phyloP scores from a whole-genome alignment of 2,329 filamentous ascomycete genomes.

The Verticillium longisporum region DNA sequence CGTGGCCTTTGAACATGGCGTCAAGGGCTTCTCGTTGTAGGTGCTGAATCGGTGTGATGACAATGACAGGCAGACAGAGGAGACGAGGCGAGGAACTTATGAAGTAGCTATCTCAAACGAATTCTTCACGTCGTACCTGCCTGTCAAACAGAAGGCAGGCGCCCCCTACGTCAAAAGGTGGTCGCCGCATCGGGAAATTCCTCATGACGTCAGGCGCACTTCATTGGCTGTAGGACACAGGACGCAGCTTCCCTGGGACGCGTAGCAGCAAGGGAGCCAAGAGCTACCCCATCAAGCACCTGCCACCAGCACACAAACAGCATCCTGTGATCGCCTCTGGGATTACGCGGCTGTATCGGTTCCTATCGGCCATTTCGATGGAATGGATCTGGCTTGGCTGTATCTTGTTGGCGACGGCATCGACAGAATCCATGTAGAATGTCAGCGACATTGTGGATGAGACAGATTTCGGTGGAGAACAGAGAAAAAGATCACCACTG shows the following conservation, averaged over 20 bases:
- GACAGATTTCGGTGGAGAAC: background rate
- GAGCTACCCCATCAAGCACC: no score
- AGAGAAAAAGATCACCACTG: background rate
- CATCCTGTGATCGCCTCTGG: background rate
- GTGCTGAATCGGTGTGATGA: background rate
- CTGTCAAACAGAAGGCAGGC: background rate
- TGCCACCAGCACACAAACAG: no score
- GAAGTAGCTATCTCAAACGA: no score
- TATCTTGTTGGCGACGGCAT: background rate
- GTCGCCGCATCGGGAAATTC: background rate
- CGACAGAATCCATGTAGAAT: background rate
- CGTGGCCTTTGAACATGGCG: conserved; percentile 7
- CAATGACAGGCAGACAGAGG: background rate
- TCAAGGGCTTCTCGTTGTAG: background rate
- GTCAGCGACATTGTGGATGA: background rate
- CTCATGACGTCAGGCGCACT: background rate
- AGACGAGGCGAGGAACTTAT: background rate
- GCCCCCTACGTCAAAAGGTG: conserved; percentile 1
- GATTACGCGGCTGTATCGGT: background rate
- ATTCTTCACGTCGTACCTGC: background rate
- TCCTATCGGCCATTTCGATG: background rate
- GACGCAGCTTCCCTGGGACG: background rate
- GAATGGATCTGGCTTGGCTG: background rate
- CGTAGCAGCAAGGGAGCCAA: background rate
- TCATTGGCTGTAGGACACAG: background rate